Base-by-base conservation (phyloP, 129 eudicot species). In the Ambrosia artemisiifolia region DNA sequence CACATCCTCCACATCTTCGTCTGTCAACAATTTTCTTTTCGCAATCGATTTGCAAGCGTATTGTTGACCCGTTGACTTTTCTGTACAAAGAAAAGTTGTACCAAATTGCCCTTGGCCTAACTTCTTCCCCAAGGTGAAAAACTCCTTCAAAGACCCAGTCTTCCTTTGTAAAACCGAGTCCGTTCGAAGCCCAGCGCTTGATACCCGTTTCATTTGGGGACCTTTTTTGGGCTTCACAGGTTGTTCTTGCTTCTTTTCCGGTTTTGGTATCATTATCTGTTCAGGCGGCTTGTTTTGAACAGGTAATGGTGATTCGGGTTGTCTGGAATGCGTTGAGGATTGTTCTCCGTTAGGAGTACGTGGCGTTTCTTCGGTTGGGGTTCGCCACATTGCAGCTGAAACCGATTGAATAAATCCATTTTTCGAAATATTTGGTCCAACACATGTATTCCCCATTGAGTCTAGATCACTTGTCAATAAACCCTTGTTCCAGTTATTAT, bases 41-140 rank as follows among this genome's bases (percentile, higher is more conserved):
- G 97, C 97, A 65, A 92, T 92, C n/a, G 97, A 92, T 79, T 92
- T 92, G 80, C 97, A 92, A 7, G 97, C 97, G 40, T 80, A 92
- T 49, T 86, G 85, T 51, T 79, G 76, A 6, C 91, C 91, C 0
- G 88, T 88, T 7, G 81, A 73, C 71, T 88, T 88, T 75, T 92
- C 97, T 44, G 85, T 82, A 48, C 96, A 92, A 8, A 84, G 72
- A 74, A 88, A 92, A n/a, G 97, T 92, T 0, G 83, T 88, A 24
- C 97, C 97, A 35, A 92, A 92, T 55, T 92, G 97, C 71, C 97
- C 97, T 75, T 92, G 97, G 12, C 97, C 97, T 75, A 92, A 47
- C 71, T 92, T 92, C 91, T 85, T 88, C 46, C 97, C 97, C 67
- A 92, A 74, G 32, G 80, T 80, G 84, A 86, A 92, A 74, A 84